Percentiles rank a stretch among this genome's conserved stretches.
These are phyloP conservation scores for Penicillium fimorum DNA, from an alignment of 495 filamentous ascomycete genomes.

Conservation along the genomic window DNA sequence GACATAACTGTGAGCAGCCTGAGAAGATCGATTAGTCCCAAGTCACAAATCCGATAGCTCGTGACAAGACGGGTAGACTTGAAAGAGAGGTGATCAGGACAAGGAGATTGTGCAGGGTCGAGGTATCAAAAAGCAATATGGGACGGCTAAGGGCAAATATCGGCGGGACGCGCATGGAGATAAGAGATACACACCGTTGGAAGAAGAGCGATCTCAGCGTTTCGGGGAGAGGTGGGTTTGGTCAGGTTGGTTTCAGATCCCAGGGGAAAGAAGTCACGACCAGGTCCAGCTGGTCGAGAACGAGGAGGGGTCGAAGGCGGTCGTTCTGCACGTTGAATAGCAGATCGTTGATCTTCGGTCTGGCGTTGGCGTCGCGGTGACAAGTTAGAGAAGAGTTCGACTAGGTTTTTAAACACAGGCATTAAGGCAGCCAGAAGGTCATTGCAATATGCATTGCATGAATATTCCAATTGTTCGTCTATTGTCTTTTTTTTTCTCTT, in stretches of 20 bases:
- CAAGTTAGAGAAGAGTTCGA: conserved; percentile 15
- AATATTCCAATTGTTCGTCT: conserved; percentile 11
- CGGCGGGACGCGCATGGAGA: conserved; percentile 3
- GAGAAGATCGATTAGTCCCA: conserved; percentile 10
- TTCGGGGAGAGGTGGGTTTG: background rate
- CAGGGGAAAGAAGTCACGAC: conserved; percentile 5
- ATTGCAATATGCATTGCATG: conserved; percentile 13
- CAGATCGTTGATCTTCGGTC: conserved; percentile 19
- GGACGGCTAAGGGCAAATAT: conserved; percentile 4
- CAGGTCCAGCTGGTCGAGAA: conserved; percentile 1
- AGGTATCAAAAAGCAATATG: background rate
- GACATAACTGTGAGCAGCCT: conserved; percentile 36
- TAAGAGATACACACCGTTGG: conserved; percentile 19
- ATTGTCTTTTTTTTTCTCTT: conserved; percentile 11
- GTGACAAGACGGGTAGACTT: background rate
- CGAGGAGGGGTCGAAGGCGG: conserved; percentile 9
- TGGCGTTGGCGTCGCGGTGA: conserved; percentile 24
- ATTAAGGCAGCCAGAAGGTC: conserved; percentile 14
- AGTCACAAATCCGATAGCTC: background rate
- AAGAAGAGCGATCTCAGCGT: conserved; percentile 8
- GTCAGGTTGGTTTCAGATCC: background rate
- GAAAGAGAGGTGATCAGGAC: background rate
- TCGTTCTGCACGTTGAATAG: conserved; percentile 9
- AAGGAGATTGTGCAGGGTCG: background rate
- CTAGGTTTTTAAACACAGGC: conserved; percentile 22